These are phyloP conservation scores for Serendipita vermifera DNA, from an alignment of 768 basidiomycete genomes.

Conservation along the genomic window DNA sequence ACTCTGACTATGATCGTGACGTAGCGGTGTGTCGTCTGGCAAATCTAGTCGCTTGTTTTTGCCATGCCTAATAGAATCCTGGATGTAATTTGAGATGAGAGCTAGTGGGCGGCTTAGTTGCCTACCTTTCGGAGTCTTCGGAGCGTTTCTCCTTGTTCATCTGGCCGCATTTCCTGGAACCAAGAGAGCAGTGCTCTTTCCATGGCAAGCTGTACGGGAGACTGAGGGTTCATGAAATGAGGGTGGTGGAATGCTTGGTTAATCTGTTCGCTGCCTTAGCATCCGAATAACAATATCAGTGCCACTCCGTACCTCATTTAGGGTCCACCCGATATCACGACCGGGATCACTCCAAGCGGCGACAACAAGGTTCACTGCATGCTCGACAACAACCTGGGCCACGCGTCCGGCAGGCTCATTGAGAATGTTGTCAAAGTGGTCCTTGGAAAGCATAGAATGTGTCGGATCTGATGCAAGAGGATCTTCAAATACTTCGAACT, in stretches of 20 bases:
- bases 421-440: slow-evolving; percentile 57
- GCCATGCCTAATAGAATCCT: not conserved
- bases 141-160: not conserved
- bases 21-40: not conserved
- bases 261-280: not conserved
- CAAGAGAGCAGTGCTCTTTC: not conserved
- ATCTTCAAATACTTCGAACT: slow-evolving; percentile 46
- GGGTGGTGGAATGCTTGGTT: not conserved
- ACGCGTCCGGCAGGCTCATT: slow-evolving; percentile 67
- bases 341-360: slow-evolving; percentile 24
- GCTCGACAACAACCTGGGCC: slow-evolving; percentile 50
- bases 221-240: not conserved
- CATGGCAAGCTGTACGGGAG: not conserved
- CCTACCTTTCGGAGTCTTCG: not conserved
- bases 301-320: slow-evolving; percentile 22
- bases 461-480: slow-evolving; percentile 57
- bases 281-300: not conserved
- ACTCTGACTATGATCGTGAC: not conserved
- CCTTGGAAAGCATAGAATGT: slow-evolving; percentile 63
- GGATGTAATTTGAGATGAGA: no score
- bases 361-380: slow-evolving; percentile 49
- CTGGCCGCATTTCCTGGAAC: not conserved
- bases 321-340: not conserved
- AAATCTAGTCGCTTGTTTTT: not conserved
- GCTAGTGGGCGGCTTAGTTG: not conserved